Evolutionary conservation across 2,329 filamentous ascomycete species (phyloP).

Genomic region (Sporothrix humicola): DNA sequence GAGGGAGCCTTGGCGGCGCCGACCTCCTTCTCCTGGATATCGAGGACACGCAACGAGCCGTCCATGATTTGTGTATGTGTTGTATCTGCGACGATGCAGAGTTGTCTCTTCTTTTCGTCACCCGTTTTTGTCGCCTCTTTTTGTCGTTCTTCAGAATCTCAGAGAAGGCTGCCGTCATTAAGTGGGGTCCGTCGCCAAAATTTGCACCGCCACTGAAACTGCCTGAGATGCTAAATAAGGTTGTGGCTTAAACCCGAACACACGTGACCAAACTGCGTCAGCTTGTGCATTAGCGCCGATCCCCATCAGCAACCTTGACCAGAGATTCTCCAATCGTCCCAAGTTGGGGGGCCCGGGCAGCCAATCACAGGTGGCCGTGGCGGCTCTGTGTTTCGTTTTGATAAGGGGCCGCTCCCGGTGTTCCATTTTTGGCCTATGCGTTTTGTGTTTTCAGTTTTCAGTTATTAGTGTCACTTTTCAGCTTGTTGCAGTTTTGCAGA

Average conservation of each 20-base stretch:
- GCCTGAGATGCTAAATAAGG: slow-evolving; percentile 27
- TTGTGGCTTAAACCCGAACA: slow-evolving; percentile 32
- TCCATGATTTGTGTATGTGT: slow-evolving; percentile 42
- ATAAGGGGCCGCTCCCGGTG: slow-evolving; percentile 16
- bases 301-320: slow-evolving; percentile 25
- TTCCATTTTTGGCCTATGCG: slow-evolving; percentile 24
- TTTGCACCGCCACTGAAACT: slow-evolving; percentile 28
- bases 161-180: slow-evolving; percentile 25
- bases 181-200: not conserved
- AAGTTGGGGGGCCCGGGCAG: slow-evolving; percentile 32
- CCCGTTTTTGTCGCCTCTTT: not conserved
- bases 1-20: slow-evolving; percentile 65
- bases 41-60: slow-evolving; percentile 65
- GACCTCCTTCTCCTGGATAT: slow-evolving; percentile 78
- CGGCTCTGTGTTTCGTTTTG: slow-evolving; percentile 31
- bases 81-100: not conserved
- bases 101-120: not conserved
- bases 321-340: slow-evolving; percentile 36
- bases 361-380: slow-evolving; percentile 34
- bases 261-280: slow-evolving; percentile 36
- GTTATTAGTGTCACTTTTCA: no score
- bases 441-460: not conserved
- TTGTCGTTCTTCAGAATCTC: not conserved
- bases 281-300: slow-evolving; percentile 40
- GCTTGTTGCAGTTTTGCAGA: not conserved